Conservation (phyloP, 352 stramenopile species). For the Pythium dissotocum region DNA sequence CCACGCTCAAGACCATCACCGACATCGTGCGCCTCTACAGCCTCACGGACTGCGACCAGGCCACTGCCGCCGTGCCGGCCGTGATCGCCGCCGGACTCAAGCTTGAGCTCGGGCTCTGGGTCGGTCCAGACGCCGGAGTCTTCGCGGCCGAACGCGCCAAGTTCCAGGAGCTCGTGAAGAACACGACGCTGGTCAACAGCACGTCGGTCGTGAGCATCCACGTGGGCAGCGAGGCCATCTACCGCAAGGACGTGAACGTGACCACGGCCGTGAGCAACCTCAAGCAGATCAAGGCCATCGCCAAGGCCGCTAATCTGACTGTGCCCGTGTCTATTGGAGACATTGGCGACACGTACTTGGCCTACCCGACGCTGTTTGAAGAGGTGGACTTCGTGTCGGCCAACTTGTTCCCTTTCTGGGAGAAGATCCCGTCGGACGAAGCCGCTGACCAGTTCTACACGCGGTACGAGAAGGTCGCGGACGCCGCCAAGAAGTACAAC, state of each 20-base stretch:
- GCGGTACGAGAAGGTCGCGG: conserved; percentile 40
- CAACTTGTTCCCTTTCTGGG: conserved; percentile 77
- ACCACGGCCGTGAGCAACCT: conserved; percentile 47
- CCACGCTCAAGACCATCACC: conserved; percentile 45
- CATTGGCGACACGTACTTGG: conserved; percentile 54
- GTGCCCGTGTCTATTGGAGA: conserved; percentile 71
- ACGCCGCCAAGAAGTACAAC: conserved; percentile 33
- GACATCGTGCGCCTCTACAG: conserved; percentile 54
- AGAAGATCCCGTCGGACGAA: conserved; percentile 39
- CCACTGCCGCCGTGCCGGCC: conserved; percentile 35
- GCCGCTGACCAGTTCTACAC: conserved; percentile 47
- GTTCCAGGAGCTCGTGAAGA: conserved; percentile 43
- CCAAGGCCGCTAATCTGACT: conserved; percentile 26
- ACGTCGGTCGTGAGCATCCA: conserved; percentile 56
- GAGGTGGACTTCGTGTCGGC: conserved; percentile 62
- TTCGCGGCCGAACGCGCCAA: conserved; percentile 44
- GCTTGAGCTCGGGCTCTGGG: conserved; percentile 59
- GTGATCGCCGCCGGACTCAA: conserved; percentile 46
- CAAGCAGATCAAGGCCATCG: conserved; percentile 55
- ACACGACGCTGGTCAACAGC: conserved; percentile 37
- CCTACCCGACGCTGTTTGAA: conserved; percentile 52
- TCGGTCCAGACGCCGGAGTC: conserved; percentile 38
- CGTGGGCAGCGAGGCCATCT: conserved; percentile 71
- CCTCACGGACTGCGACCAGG: conserved; percentile 55
- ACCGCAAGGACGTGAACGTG: conserved; percentile 53